These are phyloP conservation scores for Bidens hawaiensis DNA, from an alignment of 140 eudicot species.

Conservation along the genomic window DNA sequence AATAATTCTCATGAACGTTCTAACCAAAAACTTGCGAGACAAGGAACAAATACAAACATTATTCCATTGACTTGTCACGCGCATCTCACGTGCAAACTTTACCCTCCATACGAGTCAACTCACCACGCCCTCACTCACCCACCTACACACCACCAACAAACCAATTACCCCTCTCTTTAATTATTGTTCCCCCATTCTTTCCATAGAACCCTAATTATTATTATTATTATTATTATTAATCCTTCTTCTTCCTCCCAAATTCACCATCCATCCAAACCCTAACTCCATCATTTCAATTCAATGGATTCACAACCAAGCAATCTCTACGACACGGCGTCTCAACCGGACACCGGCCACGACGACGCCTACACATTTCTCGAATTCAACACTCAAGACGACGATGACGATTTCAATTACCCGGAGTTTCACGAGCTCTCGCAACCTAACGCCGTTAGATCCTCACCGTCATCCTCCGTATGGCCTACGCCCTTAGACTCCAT, in stretches of 20 bases:
- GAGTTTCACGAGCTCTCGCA: conserved; percentile 83
- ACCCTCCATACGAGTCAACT: conserved; percentile 13
- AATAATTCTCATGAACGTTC: too few relatives aligned
- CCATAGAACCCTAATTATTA: conserved; percentile 27
- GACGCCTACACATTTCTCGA: conserved; percentile 96
- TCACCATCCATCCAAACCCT: conserved; percentile 7
- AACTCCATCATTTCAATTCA: not conserved
- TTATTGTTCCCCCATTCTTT: not conserved
- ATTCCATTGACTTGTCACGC: not conserved
- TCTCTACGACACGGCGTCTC: conserved; percentile 93
- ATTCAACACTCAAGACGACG: conserved; percentile 83
- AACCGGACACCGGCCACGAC: conserved; percentile 89
- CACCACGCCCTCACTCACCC: conserved; percentile 14
- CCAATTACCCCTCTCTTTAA: not conserved
- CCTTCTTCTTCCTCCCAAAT: conserved; percentile 1
- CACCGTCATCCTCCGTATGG: conserved; percentile 52
- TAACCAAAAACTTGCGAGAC: not conserved
- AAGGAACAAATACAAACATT: not conserved
- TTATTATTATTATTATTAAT: not conserved
- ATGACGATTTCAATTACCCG: conserved; percentile 69
- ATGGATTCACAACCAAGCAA: conserved; percentile 76
- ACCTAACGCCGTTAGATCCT: conserved; percentile 51
- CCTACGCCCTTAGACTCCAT: conserved; percentile 79
- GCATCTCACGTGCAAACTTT: conserved; percentile 5
- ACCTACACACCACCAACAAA: not conserved